Evolutionary conservation across 2,329 filamentous ascomycete species (phyloP).

Genomic region (Metarhizium anisopliae): DNA sequence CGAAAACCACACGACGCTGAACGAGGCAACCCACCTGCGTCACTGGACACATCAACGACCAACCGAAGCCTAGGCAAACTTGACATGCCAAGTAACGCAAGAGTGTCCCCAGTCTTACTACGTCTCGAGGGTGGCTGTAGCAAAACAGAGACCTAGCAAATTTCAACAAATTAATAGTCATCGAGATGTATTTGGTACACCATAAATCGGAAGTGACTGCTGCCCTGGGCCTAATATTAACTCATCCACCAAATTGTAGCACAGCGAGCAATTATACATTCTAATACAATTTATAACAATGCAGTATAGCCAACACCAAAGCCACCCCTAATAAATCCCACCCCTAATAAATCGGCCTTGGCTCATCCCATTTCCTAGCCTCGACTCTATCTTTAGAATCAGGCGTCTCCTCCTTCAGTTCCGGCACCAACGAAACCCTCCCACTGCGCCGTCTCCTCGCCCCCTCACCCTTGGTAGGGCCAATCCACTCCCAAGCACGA

Average conservation of each 20-base stretch:
- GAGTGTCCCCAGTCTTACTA: no score
- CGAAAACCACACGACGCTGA: no score
- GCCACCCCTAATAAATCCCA: conserved; percentile 24
- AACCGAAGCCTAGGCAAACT: no score
- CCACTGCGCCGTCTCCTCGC: conserved; percentile 41
- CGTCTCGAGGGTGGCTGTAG: no score
- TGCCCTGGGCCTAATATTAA: neutral
- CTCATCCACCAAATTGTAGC: neutral
- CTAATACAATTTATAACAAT: neutral
- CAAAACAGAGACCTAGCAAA: no score
- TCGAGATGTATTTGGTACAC: no score
- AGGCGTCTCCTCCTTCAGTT: conserved; percentile 27
- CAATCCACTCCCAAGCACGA: conserved; percentile 63
- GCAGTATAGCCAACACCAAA: neutral
- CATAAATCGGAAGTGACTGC: neutral
- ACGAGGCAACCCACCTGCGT: no score
- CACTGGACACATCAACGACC: no score
- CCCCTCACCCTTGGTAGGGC: conserved; percentile 39
- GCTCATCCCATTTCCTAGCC: conserved; percentile 32
- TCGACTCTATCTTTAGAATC: conserved; percentile 15
- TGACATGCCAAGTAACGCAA: no score
- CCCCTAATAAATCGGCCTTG: conserved; percentile 31
- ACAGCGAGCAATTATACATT: neutral
- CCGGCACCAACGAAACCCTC: conserved; percentile 37
- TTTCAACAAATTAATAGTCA: no score